Percentiles rank a stretch among this genome's conserved stretches.
These are phyloP conservation scores for Saccharata proteae DNA, from an alignment of 2,329 filamentous ascomycete species.

Conservation along the genomic window DNA sequence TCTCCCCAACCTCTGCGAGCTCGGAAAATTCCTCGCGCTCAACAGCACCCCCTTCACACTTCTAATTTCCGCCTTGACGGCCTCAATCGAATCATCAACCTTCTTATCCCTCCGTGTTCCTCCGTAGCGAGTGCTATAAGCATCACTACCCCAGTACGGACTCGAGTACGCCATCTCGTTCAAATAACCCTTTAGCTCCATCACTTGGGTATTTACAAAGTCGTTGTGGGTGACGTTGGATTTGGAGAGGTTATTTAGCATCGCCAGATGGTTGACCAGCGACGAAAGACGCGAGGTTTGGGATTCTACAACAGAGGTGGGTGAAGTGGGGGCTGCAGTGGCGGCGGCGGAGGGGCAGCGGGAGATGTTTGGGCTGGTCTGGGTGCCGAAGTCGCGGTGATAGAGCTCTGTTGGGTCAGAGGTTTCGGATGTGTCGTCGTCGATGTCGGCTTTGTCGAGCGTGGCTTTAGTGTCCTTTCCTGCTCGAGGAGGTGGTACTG, in stretches of 20 bases:
- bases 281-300: constrained; percentile 16
- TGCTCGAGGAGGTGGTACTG: too few species aligned
- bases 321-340: constrained; percentile 12
- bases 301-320: constrained; percentile 14
- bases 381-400: constrained; percentile 68
- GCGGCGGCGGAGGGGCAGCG: constrained; percentile 19
- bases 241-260: constrained; percentile 27
- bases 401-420: constrained; percentile 66
- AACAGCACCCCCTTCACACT: constrained; percentile 69
- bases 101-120: constrained; percentile 31
- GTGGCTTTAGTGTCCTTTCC: constrained; percentile 20
- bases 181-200: constrained; percentile 52
- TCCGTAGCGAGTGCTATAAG: constrained; percentile 19
- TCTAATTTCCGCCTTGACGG: constrained; percentile 62
- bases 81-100: constrained; percentile 57
- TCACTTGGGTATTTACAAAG: constrained; percentile 35
- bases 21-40: constrained; percentile 58
- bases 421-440: constrained; percentile 35
- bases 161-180: constrained; percentile 31
- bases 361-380: constrained; percentile 49
- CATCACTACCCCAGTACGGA: constrained; percentile 31
- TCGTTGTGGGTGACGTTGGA: constrained; percentile 40
- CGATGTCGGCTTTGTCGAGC: constrained; percentile 17
- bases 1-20: too few species aligned
- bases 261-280: constrained; percentile 12